Conservation (phyloP, 164 flowering plant species). For the Tinospora cordifolia region DNA sequence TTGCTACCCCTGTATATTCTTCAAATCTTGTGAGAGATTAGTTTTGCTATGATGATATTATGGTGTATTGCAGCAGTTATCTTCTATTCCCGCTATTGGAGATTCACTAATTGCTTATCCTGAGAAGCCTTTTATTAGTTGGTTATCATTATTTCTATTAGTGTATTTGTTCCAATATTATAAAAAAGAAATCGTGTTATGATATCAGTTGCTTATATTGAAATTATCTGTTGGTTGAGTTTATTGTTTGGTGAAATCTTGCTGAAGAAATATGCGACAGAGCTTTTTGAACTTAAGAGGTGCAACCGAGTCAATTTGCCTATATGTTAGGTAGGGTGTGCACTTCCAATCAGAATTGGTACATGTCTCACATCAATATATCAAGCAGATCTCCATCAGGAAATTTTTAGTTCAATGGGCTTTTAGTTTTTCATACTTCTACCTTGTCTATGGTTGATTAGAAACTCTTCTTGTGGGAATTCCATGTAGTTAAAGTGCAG, state of each 20-base stretch:
- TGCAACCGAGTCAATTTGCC: no score
- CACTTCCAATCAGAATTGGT: no score
- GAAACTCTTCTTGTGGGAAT: neutral
- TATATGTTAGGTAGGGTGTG: no score
- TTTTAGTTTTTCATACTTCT: neutral
- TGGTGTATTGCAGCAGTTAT: neutral
- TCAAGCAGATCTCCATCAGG: no score
- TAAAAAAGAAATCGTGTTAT: neutral
- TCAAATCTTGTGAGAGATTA: neutral
- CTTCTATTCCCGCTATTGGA: neutral
- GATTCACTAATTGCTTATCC: no score
- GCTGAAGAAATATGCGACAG: no score
- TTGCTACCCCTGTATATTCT: neutral
- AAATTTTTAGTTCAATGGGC: no score
- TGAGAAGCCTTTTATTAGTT: neutral
- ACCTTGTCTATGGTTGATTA: slow-evolving; percentile 6
- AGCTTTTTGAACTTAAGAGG: no score
- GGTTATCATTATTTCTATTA: neutral
- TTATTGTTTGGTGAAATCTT: neutral
- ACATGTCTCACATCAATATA: no score
- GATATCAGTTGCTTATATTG: neutral
- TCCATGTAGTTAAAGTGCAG: neutral
- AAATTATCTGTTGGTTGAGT: neutral
- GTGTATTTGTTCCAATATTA: neutral
- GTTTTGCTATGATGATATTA: neutral